phyloP scores from a whole-genome alignment of 495 filamentous ascomycete genomes.

The Aspergillus taichungensis region DNA sequence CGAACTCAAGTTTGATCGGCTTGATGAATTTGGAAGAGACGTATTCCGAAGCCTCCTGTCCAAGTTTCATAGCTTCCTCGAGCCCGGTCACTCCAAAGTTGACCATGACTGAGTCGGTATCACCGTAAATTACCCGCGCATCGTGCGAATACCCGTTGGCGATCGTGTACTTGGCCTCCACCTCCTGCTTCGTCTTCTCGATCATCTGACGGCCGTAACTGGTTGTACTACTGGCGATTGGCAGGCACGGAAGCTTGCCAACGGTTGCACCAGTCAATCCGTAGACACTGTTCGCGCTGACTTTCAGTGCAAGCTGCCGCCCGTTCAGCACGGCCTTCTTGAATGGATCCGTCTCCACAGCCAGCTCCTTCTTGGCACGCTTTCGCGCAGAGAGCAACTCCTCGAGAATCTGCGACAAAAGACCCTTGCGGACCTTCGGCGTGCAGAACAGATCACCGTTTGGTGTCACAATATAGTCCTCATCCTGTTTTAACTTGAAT shows the following conservation, averaged over 20 bases:
- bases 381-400: constrained; percentile 85
- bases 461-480: constrained; percentile 93
- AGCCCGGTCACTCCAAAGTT: constrained; percentile 89
- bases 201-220: constrained; percentile 98
- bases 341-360: constrained; percentile 86
- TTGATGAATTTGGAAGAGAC: constrained; percentile 89
- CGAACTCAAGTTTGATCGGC: constrained; percentile 98
- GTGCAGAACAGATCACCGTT: constrained; percentile 93
- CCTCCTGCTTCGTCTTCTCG: constrained; percentile 88
- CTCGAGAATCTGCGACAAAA: constrained; percentile 91
- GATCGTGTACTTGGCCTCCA: constrained; percentile 80
- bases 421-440: constrained; percentile 77
- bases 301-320: constrained; percentile 90
- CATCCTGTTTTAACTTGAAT: constrained; percentile 64
- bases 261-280: constrained; percentile 93
- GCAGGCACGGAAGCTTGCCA: constrained; percentile 90
- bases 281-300: constrained; percentile 97
- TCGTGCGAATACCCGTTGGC: constrained; percentile 91
- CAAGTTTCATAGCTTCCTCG: constrained; percentile 83
- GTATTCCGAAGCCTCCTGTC: constrained; percentile 75
- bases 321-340: constrained; percentile 97
- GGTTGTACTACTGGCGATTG: constrained; percentile 93
- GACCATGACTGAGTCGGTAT: constrained; percentile 99
- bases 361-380: constrained; percentile 83
- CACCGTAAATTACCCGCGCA: constrained; percentile 94